Conservation (phyloP, 2,329 filamentous ascomycete genomes). For the Paecilomyces niveus region DNA sequence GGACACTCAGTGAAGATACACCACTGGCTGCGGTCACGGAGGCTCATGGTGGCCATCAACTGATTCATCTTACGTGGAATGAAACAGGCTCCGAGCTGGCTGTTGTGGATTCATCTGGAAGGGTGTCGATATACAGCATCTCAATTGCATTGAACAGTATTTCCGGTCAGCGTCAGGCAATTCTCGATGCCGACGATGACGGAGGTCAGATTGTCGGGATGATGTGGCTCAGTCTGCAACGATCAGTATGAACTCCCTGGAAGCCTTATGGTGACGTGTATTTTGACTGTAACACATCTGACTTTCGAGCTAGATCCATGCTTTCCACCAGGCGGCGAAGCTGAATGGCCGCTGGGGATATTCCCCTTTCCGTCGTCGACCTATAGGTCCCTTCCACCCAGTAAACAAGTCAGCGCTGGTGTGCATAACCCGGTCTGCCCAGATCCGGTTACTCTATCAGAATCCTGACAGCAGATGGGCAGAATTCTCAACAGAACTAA, state of each 20-base stretch:
- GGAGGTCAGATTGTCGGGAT: conserved; percentile 71
- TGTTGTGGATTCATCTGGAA: conserved; percentile 70
- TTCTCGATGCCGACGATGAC: conserved; percentile 65
- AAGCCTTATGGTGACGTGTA: conserved; percentile 30
- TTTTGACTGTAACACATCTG: background rate
- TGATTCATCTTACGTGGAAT: conserved; percentile 81
- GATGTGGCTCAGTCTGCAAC: conserved; percentile 68
- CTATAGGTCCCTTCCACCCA: conserved; percentile 63
- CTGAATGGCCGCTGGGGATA: conserved; percentile 60
- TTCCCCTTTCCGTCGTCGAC: conserved; percentile 57
- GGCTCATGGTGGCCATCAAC: conserved; percentile 55
- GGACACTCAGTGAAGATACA: conserved; percentile 69
- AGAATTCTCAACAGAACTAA: conserved; percentile 66
- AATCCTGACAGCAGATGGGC: conserved; percentile 66
- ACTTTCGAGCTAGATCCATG: conserved; percentile 24
- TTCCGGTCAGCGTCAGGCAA: conserved; percentile 53
- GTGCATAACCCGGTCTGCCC: conserved; percentile 66
- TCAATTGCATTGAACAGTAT: conserved; percentile 68
- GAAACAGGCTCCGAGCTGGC: conserved; percentile 72
- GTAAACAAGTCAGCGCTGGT: conserved; percentile 65
- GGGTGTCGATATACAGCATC: conserved; percentile 67
- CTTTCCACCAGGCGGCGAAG: conserved; percentile 56
- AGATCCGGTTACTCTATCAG: conserved; percentile 69
- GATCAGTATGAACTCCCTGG: conserved; percentile 32
- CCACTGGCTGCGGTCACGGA: conserved; percentile 55